phyloP scores from a whole-genome alignment of 2,329 filamentous ascomycete species.

The Hymenoscyphus fructigenus region DNA sequence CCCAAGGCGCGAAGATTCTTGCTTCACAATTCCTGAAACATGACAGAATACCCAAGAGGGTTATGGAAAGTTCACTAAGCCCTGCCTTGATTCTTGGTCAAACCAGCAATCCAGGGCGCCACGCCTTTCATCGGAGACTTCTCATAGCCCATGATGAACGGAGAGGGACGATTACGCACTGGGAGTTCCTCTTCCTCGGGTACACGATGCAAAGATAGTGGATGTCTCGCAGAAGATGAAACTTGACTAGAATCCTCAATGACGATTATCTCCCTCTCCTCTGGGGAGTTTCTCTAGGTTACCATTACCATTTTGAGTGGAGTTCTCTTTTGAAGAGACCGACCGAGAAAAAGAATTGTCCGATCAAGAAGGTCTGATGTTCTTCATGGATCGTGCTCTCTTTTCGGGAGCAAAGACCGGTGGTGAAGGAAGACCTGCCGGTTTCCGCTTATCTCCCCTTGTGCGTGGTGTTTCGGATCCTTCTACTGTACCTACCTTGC shows the following conservation, averaged over 20 bases:
- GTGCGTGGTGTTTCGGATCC: conserved; percentile 12
- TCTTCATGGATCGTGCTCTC: neutral
- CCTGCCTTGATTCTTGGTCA: conserved; percentile 1
- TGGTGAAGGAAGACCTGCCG: neutral
- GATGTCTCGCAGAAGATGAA: conserved; percentile 13
- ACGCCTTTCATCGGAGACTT: conserved; percentile 1
- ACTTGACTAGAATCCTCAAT: neutral
- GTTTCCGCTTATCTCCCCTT: conserved; percentile 1
- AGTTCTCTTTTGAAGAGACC: neutral
- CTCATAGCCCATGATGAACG: neutral
- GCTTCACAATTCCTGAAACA: conserved; percentile 9
- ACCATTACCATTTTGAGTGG: neutral
- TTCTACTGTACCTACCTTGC: conserved; percentile 1
- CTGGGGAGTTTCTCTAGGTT: neutral
- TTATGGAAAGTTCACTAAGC: conserved; percentile 1
- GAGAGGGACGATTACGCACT: conserved; percentile 2
- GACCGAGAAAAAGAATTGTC: neutral
- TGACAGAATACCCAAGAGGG: conserved; percentile 2
- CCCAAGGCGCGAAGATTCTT: conserved; percentile 2
- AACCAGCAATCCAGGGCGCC: conserved; percentile 3
- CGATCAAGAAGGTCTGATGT: neutral
- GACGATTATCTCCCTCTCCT: neutral
- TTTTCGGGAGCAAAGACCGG: conserved; percentile 1
- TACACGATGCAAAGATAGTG: neutral
- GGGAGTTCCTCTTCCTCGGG: neutral